Evolutionary conservation across 768 basidiomycete species (phyloP).

Genomic region (Suillus alpinus): DNA sequence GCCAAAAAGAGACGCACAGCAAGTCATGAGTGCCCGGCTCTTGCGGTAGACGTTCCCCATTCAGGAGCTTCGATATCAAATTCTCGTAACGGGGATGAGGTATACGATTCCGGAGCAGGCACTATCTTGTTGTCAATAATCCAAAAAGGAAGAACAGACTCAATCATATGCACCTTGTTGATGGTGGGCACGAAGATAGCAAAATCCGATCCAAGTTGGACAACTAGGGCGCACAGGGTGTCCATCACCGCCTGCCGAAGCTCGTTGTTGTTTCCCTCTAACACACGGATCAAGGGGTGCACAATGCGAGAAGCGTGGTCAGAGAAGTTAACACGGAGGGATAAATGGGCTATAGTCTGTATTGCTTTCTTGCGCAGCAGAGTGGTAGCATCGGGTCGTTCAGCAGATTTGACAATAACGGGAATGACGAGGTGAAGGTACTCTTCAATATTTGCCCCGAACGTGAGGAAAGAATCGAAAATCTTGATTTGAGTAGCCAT

Average conservation of each 20-base stretch:
- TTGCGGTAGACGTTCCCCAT: slow-evolving; percentile 88
- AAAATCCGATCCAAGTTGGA: slow-evolving; percentile 94
- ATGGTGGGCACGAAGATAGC: slow-evolving; percentile 98
- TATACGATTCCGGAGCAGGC: slow-evolving; percentile 72
- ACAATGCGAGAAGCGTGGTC: slow-evolving; percentile 97
- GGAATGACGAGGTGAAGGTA: slow-evolving; percentile 97
- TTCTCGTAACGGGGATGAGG: slow-evolving; percentile 83
- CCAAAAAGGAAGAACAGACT: not conserved
- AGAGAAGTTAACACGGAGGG: slow-evolving; percentile 92
- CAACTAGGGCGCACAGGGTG: slow-evolving; percentile 85
- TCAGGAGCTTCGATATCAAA: slow-evolving; percentile 83
- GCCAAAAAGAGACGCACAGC: slow-evolving; percentile 42
- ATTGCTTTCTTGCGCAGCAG: slow-evolving; percentile 85
- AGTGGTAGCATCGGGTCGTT: slow-evolving; percentile 71
- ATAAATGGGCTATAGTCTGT: slow-evolving; percentile 86
- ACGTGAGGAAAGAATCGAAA: slow-evolving; percentile 91
- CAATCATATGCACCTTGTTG: slow-evolving; percentile 64
- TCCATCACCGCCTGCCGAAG: slow-evolving; percentile 87
- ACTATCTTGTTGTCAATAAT: slow-evolving; percentile 41
- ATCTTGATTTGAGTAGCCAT: slow-evolving; percentile 82
- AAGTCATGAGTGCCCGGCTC: slow-evolving; percentile 73
- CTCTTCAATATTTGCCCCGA: slow-evolving; percentile 96
- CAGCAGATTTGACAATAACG: slow-evolving; percentile 88
- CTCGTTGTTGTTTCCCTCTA: slow-evolving; percentile 73
- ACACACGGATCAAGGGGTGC: slow-evolving; percentile 87